A percentile compares a stretch with the other conserved stretches of the same genome.
These are phyloP conservation scores for Arthrobotrys iridis DNA, from an alignment of 2,329 filamentous ascomycete species.

Conservation along the genomic window DNA sequence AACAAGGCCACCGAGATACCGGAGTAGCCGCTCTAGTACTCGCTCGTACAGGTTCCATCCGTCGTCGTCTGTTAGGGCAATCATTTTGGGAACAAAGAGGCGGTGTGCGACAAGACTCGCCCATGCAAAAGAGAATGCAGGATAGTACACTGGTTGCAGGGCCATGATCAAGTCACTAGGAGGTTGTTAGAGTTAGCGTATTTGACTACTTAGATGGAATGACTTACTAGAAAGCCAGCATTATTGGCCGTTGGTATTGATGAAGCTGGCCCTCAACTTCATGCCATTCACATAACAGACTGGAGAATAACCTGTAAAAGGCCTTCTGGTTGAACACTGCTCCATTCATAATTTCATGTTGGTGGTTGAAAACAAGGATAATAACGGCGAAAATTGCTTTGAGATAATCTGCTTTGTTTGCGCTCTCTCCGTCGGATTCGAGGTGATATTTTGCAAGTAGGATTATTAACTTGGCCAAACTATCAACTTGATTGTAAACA, in stretches of 20 bases:
- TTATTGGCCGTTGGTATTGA: constrained; percentile 74
- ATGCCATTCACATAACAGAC: constrained; percentile 79
- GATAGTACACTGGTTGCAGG: constrained; percentile 79
- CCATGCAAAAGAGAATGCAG: constrained; percentile 88
- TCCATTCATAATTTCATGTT: constrained; percentile 77
- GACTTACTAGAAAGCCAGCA: constrained; percentile 69
- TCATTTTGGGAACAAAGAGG: constrained; percentile 80
- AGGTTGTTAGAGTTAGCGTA: constrained; percentile 62
- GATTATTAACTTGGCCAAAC: constrained; percentile 81
- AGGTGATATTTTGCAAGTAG: constrained; percentile 78
- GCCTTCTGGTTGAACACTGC: constrained; percentile 87
- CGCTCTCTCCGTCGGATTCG: constrained; percentile 63
- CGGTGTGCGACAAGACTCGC: constrained; percentile 83
- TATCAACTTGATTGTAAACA: constrained; percentile 74
- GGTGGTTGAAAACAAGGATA: constrained; percentile 82
- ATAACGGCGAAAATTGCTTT: constrained; percentile 81
- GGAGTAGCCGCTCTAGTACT: constrained; percentile 76
- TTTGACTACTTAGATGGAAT: not conserved
- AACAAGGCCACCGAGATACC: constrained; percentile 80
- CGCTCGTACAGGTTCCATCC: constrained; percentile 82
- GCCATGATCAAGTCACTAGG: constrained; percentile 70
- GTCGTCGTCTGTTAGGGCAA: constrained; percentile 63
- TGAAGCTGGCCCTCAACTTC: constrained; percentile 70
- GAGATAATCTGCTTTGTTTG: constrained; percentile 75
- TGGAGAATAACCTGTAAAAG: constrained; percentile 89